Conservation (phyloP, 2,329 filamentous ascomycete species). For the Hypoxylon sp. region DNA sequence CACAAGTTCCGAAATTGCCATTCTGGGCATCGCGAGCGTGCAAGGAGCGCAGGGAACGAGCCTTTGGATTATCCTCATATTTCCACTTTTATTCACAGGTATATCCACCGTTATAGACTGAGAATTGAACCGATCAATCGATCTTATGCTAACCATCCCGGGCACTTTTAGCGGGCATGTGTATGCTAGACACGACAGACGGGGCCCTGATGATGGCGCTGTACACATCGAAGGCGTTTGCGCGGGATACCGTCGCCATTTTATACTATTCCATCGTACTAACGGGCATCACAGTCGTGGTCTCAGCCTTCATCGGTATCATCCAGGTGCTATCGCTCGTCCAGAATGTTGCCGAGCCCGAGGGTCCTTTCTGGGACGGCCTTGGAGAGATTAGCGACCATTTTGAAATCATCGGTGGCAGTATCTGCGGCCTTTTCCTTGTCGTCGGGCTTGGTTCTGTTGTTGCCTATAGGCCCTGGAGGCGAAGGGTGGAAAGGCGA, state of each 20-base stretch:
- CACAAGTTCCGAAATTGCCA: slow-evolving; percentile 92
- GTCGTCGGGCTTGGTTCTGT: slow-evolving; percentile 82
- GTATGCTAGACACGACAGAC: slow-evolving; percentile 90
- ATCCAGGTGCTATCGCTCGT: slow-evolving; percentile 87
- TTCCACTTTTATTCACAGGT: slow-evolving; percentile 90
- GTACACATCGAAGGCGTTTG: slow-evolving; percentile 85
- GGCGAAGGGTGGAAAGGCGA: slow-evolving; percentile 62
- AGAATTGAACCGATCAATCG: neutral
- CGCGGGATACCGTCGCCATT: slow-evolving; percentile 87
- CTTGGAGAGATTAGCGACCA: slow-evolving; percentile 82
- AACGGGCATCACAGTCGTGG: slow-evolving; percentile 84
- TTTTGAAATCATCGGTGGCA: slow-evolving; percentile 88
- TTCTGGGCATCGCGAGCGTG: slow-evolving; percentile 90
- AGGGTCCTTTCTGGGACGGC: slow-evolving; percentile 91
- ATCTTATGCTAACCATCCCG: slow-evolving; percentile 2
- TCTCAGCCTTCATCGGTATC: slow-evolving; percentile 87
- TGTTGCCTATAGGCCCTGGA: slow-evolving; percentile 84
- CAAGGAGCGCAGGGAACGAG: slow-evolving; percentile 88
- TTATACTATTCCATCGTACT: slow-evolving; percentile 94
- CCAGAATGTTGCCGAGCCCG: slow-evolving; percentile 79
- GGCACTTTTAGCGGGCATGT: slow-evolving; percentile 81
- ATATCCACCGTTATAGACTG: slow-evolving; percentile 48
- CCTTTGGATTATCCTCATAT: slow-evolving; percentile 94
- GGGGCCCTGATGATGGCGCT: slow-evolving; percentile 95
- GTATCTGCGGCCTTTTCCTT: slow-evolving; percentile 88